Evolutionary conservation across 805 yeast genomes (phyloP), one percentile per base, ranked within the genome.

Genomic region (Wickerhamomyces xylosicus): DNA sequence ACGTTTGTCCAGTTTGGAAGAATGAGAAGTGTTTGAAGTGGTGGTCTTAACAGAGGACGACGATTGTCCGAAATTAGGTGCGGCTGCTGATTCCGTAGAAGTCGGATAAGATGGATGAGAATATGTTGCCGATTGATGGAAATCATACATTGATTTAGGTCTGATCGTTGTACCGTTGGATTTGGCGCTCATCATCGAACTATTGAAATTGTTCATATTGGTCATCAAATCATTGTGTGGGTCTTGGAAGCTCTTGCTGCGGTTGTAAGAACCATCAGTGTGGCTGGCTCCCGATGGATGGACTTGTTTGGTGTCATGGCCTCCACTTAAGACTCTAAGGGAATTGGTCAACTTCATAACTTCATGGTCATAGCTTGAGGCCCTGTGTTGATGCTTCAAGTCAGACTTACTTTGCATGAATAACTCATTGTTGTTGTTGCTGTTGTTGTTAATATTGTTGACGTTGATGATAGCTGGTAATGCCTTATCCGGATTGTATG

Each of bases 131-230:
- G 34, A 9, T 15, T 31, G 9, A 48, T 20, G 8, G 29, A 25
- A 25, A 13, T 25, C 29, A 13, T 25, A 25, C 57, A 53, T 55
- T 1, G 58, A 52, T 38, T 52, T 53, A 19, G 59, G 58, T 37
- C 58, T 45, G 14, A 47, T 44, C 1, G 53, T 48, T 2, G 53
- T 50, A 4, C 34, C 47, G n/a, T 40, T 44, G 0, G 54, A 48
- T 25, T 40, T 47, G 19, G 43, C 41, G 14, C 52, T 48, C 5
- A 56, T 40, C 2, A 17, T 28, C 2, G 54, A 52, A 8, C 39
- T 37, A 6, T 41, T 33, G 37, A 54, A 50, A 18, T 41, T 36
- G 14, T 37, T 19, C n/a, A 32, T 21, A n/a, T 19, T 33, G 33
- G 9, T 20, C 10, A 17, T 33, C n/a, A 17, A 14, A 17, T 19